phyloP scores from a whole-genome alignment of 306 rosid species.

The Luffa acutangula region DNA sequence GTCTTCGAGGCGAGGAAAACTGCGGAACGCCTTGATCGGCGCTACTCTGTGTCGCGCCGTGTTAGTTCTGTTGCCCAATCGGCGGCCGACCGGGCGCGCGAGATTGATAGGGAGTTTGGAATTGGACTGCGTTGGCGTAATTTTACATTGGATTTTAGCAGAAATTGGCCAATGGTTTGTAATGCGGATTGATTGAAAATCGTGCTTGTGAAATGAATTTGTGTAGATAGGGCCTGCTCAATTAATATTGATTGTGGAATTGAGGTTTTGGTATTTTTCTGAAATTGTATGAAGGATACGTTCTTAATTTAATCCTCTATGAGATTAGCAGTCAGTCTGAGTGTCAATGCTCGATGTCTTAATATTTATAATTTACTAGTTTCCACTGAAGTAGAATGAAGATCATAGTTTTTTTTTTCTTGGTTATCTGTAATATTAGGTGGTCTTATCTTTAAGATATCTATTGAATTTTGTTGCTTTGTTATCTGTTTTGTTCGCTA shows the following conservation, averaged over 20 bases:
- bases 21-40: conserved; percentile 77
- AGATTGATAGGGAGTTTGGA: conserved; percentile 74
- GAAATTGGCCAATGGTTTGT: conserved; percentile 77
- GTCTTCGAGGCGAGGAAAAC: conserved; percentile 74
- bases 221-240: conserved; percentile 2
- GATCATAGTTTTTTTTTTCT: not conserved
- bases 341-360: not conserved
- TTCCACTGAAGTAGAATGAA: not conserved
- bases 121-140: conserved; percentile 65
- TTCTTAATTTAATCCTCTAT: not conserved
- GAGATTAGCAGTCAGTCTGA: not conserved
- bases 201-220: conserved; percentile 18
- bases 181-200: not conserved
- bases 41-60: conserved; percentile 42
- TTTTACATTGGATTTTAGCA: conserved; percentile 50
- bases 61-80: conserved; percentile 35
- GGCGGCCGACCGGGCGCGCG: conserved; percentile 56
- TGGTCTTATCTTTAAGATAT: not conserved
- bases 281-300: not conserved
- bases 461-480: not conserved
- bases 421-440: not conserved
- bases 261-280: not conserved
- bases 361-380: not conserved
- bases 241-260: not conserved
- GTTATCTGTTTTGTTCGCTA: not conserved